Evolutionary conservation across 768 basidiomycete genomes (phyloP).

Genomic region (Russula sp.): DNA sequence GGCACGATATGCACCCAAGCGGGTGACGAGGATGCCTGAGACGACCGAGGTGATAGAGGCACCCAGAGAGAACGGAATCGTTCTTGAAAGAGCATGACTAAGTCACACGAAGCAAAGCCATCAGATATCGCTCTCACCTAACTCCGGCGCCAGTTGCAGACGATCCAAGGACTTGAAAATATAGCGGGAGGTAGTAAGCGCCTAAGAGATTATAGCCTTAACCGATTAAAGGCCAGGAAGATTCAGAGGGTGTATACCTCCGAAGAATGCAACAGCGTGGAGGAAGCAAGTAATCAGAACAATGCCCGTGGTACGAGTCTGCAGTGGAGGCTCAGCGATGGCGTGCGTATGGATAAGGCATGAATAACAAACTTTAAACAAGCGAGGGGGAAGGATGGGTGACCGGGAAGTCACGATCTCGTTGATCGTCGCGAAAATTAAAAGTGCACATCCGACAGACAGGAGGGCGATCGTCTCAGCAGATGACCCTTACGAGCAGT

Average conservation of each 20-base stretch:
- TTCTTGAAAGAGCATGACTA: constrained; percentile 34
- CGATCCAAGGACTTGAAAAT: constrained; percentile 70
- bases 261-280: constrained; percentile 60
- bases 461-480: constrained; percentile 56
- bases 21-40: constrained; percentile 51
- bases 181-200: constrained; percentile 66
- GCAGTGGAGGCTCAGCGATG: constrained; percentile 22
- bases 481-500: constrained; percentile 40
- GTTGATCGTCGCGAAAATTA: constrained; percentile 47
- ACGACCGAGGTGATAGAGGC: constrained; percentile 44
- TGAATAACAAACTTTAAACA: constrained; percentile 49
- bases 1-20: constrained; percentile 49
- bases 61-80: constrained; percentile 68
- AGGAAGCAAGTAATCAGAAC: constrained; percentile 52
- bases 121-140: constrained; percentile 34
- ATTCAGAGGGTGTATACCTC: constrained; percentile 27
- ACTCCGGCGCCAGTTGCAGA: constrained; percentile 67
- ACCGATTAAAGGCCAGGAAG: not conserved
- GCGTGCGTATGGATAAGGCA: not conserved
- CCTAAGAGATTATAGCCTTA: constrained; percentile 26
- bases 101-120: not conserved
- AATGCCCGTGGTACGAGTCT: constrained; percentile 65
- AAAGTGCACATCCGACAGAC: constrained; percentile 45
- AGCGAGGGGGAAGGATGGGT: constrained; percentile 65
- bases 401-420: constrained; percentile 56